Conservation (phyloP, 345 rosid species). For the Pistacia vera region DNA sequence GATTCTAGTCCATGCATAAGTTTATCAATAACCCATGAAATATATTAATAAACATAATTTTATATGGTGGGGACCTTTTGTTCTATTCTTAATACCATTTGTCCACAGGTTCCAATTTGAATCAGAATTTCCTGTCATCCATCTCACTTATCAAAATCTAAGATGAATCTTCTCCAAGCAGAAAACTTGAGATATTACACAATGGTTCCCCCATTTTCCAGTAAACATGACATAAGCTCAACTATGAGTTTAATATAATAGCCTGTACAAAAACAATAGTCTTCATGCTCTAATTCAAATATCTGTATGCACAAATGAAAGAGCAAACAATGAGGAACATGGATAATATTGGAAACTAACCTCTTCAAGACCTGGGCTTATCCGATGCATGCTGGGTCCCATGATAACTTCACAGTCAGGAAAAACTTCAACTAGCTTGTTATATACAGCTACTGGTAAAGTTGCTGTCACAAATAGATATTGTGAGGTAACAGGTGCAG, state of each 20-base stretch:
- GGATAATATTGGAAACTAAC: constrained; percentile 37
- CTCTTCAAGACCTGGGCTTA: constrained; percentile 86
- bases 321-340: background rate
- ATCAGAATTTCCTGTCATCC: too few relatives aligned
- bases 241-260: background rate
- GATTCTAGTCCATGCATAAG: too few relatives aligned
- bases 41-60: too few relatives aligned
- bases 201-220: too few relatives aligned
- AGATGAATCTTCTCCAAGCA: too few relatives aligned
- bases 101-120: too few relatives aligned
- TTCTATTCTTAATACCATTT: too few relatives aligned
- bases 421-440: constrained; percentile 78
- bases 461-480: constrained; percentile 97
- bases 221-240: background rate
- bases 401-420: constrained; percentile 86
- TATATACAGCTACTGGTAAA: constrained; percentile 76
- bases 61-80: too few relatives aligned
- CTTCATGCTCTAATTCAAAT: background rate
- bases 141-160: too few relatives aligned
- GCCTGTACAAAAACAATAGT: background rate
- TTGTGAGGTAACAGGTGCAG: constrained; percentile 70
- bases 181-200: too few relatives aligned
- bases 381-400: constrained; percentile 95
- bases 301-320: background rate
- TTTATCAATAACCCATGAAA: too few relatives aligned